Evolutionary conservation across 148 eudicot species (phyloP), one percentile per base, ranked within the genome.

Genomic region (Pouteria glomerata): DNA sequence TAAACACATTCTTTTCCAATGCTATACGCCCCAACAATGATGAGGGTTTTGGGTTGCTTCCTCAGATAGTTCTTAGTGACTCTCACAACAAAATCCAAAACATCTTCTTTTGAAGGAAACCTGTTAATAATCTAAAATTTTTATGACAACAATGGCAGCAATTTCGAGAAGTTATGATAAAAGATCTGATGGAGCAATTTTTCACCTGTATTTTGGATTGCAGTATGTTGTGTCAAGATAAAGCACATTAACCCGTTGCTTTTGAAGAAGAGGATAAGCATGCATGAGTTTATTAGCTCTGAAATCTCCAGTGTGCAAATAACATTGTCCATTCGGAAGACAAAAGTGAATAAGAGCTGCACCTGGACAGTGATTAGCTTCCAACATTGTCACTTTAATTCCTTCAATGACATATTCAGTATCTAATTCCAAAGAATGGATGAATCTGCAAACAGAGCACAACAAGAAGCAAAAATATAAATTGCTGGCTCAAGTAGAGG

Each of bases 311-410:
- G 92, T 88, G 72, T 88, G 92, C 70, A 85, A 64, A 66, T 57
- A 76, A 65, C 79, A 71, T 76, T 76, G 81, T 70, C 85, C 87
- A 72, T 74, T 82, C 19, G 81, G 81, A 39, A 83, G 89, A 35
- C 60, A 72, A 26, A 88, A 81, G 77, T 88, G 82, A 68, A 88
- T 88, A 73, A 88, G 73, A 63, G 92, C 92, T 39, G 92, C 92
- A 72, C 92, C 92, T 3, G 92, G 92, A 69, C 87, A 88, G 72
- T 88, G 92, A 76, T 88, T 88, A 76, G 92, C 92, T 76, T 88
- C 92, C 48, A 88, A 69, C 71, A 88, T 57, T 35, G 89, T 83
- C 58, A 88, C 77, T 72, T 69, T 85, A 67, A 83, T 78, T 73
- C 86, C 92, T 21, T 82, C 81, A 19, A 88, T 81, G 60, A 70